Percentiles rank a stretch among this genome's conserved stretches.
phyloP scores from a whole-genome alignment of 2,329 filamentous ascomycete species.

The Parastagonospora avenae region DNA sequence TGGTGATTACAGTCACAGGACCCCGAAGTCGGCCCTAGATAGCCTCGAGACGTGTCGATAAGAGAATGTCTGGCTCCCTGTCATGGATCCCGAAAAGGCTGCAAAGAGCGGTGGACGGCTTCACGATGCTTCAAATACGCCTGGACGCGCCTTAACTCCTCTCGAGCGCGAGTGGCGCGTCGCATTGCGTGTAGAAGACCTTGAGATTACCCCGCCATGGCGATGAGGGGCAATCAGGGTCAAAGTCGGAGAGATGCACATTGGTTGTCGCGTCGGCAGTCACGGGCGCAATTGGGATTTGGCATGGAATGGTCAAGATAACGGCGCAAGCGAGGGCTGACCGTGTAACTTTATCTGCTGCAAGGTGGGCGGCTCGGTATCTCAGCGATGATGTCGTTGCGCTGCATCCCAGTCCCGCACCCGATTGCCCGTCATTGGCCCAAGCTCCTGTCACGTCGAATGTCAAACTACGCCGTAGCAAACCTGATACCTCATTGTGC shows the following conservation, averaged over 20 bases:
- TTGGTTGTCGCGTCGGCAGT: conserved; percentile 21
- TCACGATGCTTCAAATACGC: conserved; percentile 17
- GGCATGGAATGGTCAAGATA: conserved; percentile 9
- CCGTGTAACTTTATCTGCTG: conserved; percentile 2
- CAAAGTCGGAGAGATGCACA: conserved; percentile 10
- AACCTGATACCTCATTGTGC: conserved; percentile 17
- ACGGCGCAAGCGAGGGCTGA: conserved; percentile 3
- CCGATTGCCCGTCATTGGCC: conserved; percentile 36
- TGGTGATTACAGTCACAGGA: conserved; percentile 1
- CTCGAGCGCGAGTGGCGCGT: background rate
- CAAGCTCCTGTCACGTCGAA: conserved; percentile 22
- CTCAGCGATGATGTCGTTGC: conserved; percentile 18
- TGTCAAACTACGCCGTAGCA: conserved; percentile 6
- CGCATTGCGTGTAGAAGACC: conserved; percentile 1
- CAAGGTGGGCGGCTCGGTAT: background rate
- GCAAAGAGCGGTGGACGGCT: conserved; percentile 16
- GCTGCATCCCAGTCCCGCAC: conserved; percentile 9
- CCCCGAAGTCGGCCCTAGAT: conserved; percentile 38
- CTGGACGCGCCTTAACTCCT: conserved; percentile 4
- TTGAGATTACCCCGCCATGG: conserved; percentile 26
- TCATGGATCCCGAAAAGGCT: conserved; percentile 7
- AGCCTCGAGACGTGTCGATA: conserved; percentile 37
- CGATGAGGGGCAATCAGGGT: conserved; percentile 15
- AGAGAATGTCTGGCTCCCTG: conserved; percentile 21
- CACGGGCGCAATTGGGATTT: conserved; percentile 6